A percentile compares a stretch with the other conserved stretches of the same genome.
phyloP scores from a whole-genome alignment of 768 basidiomycete species.

The Macrolepiota fuliginosa region DNA sequence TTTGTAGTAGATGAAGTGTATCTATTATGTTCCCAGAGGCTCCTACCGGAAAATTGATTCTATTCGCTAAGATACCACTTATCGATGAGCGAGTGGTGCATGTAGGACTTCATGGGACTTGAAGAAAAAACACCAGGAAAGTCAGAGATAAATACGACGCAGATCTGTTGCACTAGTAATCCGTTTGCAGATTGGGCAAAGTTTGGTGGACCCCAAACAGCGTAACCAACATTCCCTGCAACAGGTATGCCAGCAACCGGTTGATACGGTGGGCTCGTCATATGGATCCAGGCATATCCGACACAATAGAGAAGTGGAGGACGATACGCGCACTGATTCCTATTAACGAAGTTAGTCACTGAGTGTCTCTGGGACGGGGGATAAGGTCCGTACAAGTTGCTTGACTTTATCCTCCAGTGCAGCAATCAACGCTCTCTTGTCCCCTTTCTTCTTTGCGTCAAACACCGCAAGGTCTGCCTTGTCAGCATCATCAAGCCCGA shows the following conservation, averaged over 20 bases:
- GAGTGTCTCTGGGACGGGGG: not conserved
- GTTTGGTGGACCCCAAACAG: constrained; percentile 78
- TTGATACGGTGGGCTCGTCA: constrained; percentile 74
- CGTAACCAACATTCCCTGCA: constrained; percentile 82
- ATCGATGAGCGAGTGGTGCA: not conserved
- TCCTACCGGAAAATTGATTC: not conserved
- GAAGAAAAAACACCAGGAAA: not conserved
- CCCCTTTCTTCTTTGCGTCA: constrained; percentile 45
- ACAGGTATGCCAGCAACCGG: constrained; percentile 87
- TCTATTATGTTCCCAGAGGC: too few species aligned
- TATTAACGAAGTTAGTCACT: constrained; percentile 17
- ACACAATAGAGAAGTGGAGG: constrained; percentile 49
- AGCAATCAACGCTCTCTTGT: constrained; percentile 43
- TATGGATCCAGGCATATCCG: constrained; percentile 82
- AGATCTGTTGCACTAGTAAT: constrained; percentile 78
- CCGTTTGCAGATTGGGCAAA: constrained; percentile 86
- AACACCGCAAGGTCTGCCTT: constrained; percentile 48
- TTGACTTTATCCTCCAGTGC: constrained; percentile 64
- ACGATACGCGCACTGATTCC: constrained; percentile 42
- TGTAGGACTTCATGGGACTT: not conserved
- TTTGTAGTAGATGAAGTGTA: too few species aligned
- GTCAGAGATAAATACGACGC: constrained; percentile 69
- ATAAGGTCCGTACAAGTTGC: constrained; percentile 43
- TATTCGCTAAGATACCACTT: not conserved
- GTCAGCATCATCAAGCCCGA: constrained; percentile 41